Percentiles rank a stretch among this genome's conserved stretches.
Evolutionary conservation across 1,139 yeast genomes (phyloP).

Genomic region (Geotrichum citri-aurantii): DNA sequence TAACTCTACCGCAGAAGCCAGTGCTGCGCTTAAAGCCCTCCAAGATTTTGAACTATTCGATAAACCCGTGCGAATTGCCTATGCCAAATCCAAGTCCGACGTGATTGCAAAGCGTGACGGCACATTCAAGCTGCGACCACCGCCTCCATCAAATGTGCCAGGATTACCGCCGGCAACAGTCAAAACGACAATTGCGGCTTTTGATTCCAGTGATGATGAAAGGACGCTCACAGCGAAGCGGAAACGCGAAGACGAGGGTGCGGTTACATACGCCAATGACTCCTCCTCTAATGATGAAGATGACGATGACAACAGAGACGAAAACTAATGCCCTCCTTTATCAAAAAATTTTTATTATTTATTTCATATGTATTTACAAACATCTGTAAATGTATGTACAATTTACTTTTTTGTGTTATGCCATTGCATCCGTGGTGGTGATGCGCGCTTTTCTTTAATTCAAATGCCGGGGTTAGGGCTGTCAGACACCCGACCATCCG

Average conservation of each 20-base stretch:
- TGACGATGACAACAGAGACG: neutral
- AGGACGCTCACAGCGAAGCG: conserved; percentile 14
- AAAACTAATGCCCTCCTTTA: neutral
- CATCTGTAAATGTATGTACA: neutral
- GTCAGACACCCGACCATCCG: neutral
- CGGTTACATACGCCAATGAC: neutral
- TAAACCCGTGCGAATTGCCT: conserved; percentile 48
- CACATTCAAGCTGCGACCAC: conserved; percentile 17
- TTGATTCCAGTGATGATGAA: neutral
- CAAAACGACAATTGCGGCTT: neutral
- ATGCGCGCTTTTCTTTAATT: neutral
- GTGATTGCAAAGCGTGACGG: conserved; percentile 34
- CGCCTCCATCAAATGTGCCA: neutral
- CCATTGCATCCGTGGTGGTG: neutral
- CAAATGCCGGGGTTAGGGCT: conserved; percentile 1
- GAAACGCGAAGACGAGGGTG: conserved; percentile 19
- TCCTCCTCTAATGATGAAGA: conserved; percentile 2
- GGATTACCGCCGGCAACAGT: neutral
- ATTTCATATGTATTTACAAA: neutral
- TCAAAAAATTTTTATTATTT: neutral
- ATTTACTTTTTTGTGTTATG: neutral
- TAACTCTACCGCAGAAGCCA: conserved; percentile 47
- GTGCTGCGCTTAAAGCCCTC: conserved; percentile 46
- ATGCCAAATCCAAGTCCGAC: conserved; percentile 39
- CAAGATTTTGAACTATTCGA: conserved; percentile 52